Evolutionary conservation across 352 stramenopile species (phyloP), one percentile per base, ranked within the genome.

Genomic region (Globisporangium yorkense): DNA sequence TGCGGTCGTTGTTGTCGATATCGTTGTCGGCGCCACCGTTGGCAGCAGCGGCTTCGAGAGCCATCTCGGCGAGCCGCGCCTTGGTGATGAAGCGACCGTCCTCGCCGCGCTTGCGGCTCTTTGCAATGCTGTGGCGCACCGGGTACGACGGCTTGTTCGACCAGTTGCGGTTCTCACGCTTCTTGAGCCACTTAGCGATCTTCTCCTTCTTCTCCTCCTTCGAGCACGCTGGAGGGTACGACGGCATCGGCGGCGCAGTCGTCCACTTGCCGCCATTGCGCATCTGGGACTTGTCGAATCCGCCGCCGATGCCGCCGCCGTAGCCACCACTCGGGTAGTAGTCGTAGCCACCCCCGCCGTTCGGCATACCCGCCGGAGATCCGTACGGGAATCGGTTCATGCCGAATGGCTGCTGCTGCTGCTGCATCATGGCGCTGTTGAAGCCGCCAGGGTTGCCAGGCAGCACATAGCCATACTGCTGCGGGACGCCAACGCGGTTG

Each of bases 181-280:
- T 92, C 67, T 88, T 91, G 57, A 92, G 67, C 83, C 83, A 92
- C 54, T 80, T 80, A 5, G 78, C 77, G 51, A 92, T 90, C 63
- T 90, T 90, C 66, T 89, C 80, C 54, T 87, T 90, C 67, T 91
- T 92, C 57, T 92, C 83, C 59, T 92, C 80, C 50, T 84, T 84
- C 0, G 83, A 92, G 53, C 80, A 92, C 43, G 82, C 71, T 12
- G 78, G 78, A 21, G 80, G 80, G 48, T 88, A 91, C 58, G 80
- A 87, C 29, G 78, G 80, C 80, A 89, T 89, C 2, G 80, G 78
- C 18, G 80, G 78, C 16, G 74, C 69, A 9, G 73, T 78, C 18
- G 77, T 85, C 80, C 80, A 91, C 53, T 91, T 91, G 24, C 76
- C 76, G 1, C 76, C 69, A 35, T 70, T 67, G 40, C 76, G 70